phyloP scores from a whole-genome alignment of 192 early-diverging fungal species.

The Coemansia sp. region DNA sequence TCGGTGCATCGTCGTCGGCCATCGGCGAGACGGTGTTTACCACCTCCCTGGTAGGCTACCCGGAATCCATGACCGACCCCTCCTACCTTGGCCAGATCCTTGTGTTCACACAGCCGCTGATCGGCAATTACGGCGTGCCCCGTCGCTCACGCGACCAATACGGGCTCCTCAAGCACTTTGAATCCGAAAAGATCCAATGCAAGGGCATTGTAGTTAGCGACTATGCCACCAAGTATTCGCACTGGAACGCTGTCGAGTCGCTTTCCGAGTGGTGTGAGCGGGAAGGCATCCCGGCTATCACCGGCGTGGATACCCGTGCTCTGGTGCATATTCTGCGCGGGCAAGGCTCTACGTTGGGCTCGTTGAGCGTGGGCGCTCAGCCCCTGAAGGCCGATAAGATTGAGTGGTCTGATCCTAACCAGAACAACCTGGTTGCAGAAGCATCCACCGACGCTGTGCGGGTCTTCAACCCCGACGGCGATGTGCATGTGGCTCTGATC shows the following conservation, averaged over 20 bases:
- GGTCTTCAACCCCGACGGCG: constrained; percentile 73
- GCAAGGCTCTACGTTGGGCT: constrained; percentile 81
- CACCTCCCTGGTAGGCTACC: constrained; percentile 91
- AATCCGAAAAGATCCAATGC: constrained; percentile 82
- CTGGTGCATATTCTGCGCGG: constrained; percentile 80
- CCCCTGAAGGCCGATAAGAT: constrained; percentile 34
- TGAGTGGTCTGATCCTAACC: constrained; percentile 69
- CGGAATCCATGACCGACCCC: constrained; percentile 96
- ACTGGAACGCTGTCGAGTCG: constrained; percentile 90
- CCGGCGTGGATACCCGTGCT: constrained; percentile 90
- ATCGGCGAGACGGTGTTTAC: constrained; percentile 96
- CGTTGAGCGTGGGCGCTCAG: constrained; percentile 62
- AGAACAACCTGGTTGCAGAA: constrained; percentile 70
- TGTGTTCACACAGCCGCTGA: constrained; percentile 92
- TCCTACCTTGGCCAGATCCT: constrained; percentile 96
- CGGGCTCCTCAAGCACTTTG: constrained; percentile 85
- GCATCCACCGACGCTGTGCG: constrained; percentile 72
- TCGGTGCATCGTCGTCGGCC: constrained; percentile 68
- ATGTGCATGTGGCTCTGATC: constrained; percentile 74
- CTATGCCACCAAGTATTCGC: constrained; percentile 87
- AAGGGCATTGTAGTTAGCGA: constrained; percentile 85
- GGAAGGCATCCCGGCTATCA: constrained; percentile 79
- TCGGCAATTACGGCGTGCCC: constrained; percentile 97
- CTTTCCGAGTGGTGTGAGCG: constrained; percentile 86
- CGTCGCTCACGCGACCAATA: constrained; percentile 66